Conservation (phyloP, 176 grass and related monocot genomes). For the Rhipidocladum racemiflorum region DNA sequence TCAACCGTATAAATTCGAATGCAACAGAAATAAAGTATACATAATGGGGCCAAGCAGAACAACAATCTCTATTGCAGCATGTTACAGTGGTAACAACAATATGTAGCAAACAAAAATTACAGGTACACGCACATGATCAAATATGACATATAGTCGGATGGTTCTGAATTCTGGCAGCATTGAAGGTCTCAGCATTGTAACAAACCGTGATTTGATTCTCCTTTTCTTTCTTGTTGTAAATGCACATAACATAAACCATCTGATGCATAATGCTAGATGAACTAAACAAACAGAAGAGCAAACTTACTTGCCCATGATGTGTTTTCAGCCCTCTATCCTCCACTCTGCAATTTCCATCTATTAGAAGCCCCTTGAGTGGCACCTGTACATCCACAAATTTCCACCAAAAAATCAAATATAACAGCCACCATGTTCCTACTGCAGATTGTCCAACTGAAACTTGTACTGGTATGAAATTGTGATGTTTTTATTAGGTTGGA, state of each 20-base stretch:
- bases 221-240: slow-evolving; percentile 95
- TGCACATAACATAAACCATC: slow-evolving; percentile 87
- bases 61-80: no score
- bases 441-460: background rate
- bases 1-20: no score
- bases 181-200: slow-evolving; percentile 23
- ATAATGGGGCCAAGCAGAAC: no score
- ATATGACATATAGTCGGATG: background rate
- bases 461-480: background rate
- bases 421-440: background rate
- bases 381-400: slow-evolving; percentile 42
- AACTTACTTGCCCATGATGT: slow-evolving; percentile 89
- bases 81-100: slow-evolving; percentile 1
- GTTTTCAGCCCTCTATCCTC: slow-evolving; percentile 93
- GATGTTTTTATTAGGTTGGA: background rate
- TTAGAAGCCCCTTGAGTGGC: slow-evolving; percentile 58
- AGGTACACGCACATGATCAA: slow-evolving; percentile 14
- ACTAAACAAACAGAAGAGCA: background rate
- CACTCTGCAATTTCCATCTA: slow-evolving; percentile 97
- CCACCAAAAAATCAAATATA: slow-evolving; percentile 26
- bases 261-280: background rate
- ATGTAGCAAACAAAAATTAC: background rate
- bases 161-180: background rate
- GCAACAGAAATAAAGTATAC: no score
- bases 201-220: slow-evolving; percentile 77